Evolutionary conservation across 2,329 filamentous ascomycete species (phyloP).

Genomic region (Neocucurbitaria cava): DNA sequence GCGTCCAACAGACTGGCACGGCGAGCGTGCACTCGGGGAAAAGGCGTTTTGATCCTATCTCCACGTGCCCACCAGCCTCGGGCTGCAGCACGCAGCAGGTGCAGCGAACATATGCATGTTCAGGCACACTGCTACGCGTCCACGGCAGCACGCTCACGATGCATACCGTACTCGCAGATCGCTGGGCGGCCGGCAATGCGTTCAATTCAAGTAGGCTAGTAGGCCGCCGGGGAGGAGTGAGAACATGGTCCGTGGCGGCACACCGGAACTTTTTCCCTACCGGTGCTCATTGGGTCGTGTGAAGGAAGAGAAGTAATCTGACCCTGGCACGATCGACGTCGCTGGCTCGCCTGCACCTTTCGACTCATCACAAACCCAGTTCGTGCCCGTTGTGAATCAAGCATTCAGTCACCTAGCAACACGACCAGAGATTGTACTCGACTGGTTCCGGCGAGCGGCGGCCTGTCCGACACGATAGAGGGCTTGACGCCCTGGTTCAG

Average conservation of each 20-base stretch:
- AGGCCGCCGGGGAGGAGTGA: neutral
- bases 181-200: neutral
- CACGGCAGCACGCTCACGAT: neutral
- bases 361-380: neutral
- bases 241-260: conserved; percentile 12
- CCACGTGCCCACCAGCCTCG: conserved; percentile 28
- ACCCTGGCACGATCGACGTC: conserved; percentile 20
- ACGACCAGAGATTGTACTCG: conserved; percentile 1
- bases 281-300: neutral
- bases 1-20: conserved; percentile 17
- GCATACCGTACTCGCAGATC: conserved; percentile 1
- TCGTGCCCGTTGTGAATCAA: neutral
- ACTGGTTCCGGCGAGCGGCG: conserved; percentile 1
- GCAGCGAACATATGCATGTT: conserved; percentile 25
- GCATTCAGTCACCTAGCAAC: neutral
- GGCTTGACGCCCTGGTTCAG: conserved; percentile 5
- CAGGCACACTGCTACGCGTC: conserved; percentile 18
- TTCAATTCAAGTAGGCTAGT: neutral
- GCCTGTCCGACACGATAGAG: conserved; percentile 4
- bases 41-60: conserved; percentile 10
- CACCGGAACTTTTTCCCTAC: conserved; percentile 7
- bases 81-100: conserved; percentile 19
- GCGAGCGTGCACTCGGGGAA: conserved; percentile 19
- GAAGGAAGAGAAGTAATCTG: conserved; percentile 4
- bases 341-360: neutral